Base-by-base conservation (phyloP, 1,284 basidiomycete genomes). In the Cutaneotrichosporon dermatis region DNA sequence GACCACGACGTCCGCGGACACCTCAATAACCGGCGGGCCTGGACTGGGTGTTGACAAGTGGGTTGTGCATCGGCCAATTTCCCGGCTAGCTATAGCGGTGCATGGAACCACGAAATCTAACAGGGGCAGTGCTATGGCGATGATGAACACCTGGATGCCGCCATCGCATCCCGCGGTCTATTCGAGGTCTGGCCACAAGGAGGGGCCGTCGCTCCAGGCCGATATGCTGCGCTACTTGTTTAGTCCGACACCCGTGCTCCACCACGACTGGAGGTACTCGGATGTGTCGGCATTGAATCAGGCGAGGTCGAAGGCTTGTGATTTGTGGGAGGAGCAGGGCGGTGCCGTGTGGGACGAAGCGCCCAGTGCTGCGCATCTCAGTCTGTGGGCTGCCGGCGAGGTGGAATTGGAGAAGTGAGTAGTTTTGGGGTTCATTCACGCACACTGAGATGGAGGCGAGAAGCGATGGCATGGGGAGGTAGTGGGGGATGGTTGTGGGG, bases 161-260 rank as follows among this genome's bases (percentile, higher is more conserved):
- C 55, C 45, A 12, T 33, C 37, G 35, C 54, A 55, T 15, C 33
- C 45, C 0, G 35, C 37, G 6, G 33, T 55, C 4, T 55, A 33
- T 11, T 4, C 36, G 8, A 36, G 54, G 9, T 11, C 34, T 11
- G 16, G 45, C 10, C 3, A 11, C 7, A 48, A 49, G 11, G 55
- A 61, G 13, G 40, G 46, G 2, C 51, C 44, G 0, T 53, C 50
- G 2, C 36, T 57, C 4, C 75, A 76, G 42, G 57, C 63, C 10
- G 64, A 70, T 33, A 64, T 79, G 4, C 55, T 79, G 12, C 63
- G 68, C 9, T 79, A 75, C 58, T 66, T 79, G 33, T 74, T 79
- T 58, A 68, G 71, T 0, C 73, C 78, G 0, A 58, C 64, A 7
- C 66, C 71, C 6, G 69, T 79, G 4, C 61, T 57, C 0, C 67